Evolutionary conservation across 495 filamentous ascomycete species (phyloP).

Genomic region (Polyplosphaeria fusca): DNA sequence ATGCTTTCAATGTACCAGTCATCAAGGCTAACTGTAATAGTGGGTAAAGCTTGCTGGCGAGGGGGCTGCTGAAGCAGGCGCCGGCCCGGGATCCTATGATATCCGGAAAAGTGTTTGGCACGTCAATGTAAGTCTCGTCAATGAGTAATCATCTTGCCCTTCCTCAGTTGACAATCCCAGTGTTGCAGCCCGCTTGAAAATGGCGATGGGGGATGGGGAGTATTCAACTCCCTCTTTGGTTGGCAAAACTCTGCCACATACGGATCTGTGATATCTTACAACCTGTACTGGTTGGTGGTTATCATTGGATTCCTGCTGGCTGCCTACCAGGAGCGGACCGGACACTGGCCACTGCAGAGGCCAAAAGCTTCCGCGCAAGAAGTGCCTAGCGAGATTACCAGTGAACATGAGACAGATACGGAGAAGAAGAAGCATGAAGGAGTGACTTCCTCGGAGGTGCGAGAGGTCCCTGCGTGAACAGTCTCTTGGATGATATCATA

Average conservation of each 20-base stretch:
- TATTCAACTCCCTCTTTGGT: slow-evolving; percentile 80
- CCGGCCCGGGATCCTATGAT: slow-evolving; percentile 83
- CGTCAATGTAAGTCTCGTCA: slow-evolving; percentile 64
- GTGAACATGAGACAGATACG: not conserved
- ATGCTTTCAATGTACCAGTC: not conserved
- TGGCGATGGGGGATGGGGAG: slow-evolving; percentile 81
- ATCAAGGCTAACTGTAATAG: slow-evolving; percentile 34
- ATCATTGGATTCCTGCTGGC: slow-evolving; percentile 60
- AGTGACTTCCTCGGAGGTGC: not conserved
- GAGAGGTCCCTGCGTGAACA: slow-evolving; percentile 1
- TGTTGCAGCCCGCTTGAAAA: slow-evolving; percentile 72
- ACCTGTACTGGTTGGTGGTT: slow-evolving; percentile 77
- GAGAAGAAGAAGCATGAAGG: slow-evolving; percentile 1
- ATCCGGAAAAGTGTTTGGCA: slow-evolving; percentile 86
- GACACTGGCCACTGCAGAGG: slow-evolving; percentile 53
- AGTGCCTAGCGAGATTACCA: slow-evolving; percentile 3
- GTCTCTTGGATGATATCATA: too few species aligned
- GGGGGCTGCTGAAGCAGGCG: slow-evolving; percentile 70
- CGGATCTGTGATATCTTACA: slow-evolving; percentile 79
- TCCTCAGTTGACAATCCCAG: slow-evolving; percentile 39
- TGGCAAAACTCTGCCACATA: slow-evolving; percentile 91
- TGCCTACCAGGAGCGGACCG: slow-evolving; percentile 65
- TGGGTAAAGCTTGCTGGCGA: slow-evolving; percentile 68
- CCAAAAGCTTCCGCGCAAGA: not conserved
- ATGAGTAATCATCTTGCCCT: not conserved